Evolutionary conservation across 441 rosid species (phyloP).

Genomic region (Aquilaria agallochum): DNA sequence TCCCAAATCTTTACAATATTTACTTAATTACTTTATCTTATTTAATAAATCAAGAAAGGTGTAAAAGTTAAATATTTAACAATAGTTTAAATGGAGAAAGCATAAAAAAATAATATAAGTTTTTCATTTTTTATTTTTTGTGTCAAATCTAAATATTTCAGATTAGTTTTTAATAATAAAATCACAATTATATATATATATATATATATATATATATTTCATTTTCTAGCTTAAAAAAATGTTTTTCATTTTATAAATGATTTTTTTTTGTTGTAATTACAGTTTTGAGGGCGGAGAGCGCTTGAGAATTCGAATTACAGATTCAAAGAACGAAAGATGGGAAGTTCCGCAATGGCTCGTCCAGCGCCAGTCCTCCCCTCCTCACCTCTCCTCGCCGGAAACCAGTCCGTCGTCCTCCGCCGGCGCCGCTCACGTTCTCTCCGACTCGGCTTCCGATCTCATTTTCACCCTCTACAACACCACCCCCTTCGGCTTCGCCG

Average conservation of each 20-base stretch:
- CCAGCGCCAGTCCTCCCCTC: constrained; percentile 27
- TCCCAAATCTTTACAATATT: too few species aligned
- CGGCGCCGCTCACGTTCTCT: neutral
- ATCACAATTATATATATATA: neutral
- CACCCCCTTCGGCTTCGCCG: constrained; percentile 61
- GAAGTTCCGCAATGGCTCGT: constrained; percentile 38
- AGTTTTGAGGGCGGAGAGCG: constrained; percentile 40
- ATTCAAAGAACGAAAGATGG: constrained; percentile 33
- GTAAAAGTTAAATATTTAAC: too few species aligned
- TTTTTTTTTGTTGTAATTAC: constrained; percentile 5
- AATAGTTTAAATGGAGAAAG: neutral
- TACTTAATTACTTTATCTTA: too few species aligned
- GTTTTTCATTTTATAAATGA: neutral
- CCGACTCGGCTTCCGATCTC: constrained; percentile 47
- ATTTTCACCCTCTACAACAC: constrained; percentile 53
- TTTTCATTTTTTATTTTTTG: too few species aligned
- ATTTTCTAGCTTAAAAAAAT: neutral
- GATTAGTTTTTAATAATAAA: too few species aligned
- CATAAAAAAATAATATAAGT: neutral
- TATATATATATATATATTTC: neutral
- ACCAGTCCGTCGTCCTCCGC: neutral
- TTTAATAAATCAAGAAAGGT: too few species aligned
- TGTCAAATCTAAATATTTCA: neutral
- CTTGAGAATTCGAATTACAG: constrained; percentile 35
- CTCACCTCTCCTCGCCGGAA: constrained; percentile 13